Evolutionary conservation across 2,329 filamentous ascomycete species (phyloP).

Genomic region (Fusarium verrucosum): DNA sequence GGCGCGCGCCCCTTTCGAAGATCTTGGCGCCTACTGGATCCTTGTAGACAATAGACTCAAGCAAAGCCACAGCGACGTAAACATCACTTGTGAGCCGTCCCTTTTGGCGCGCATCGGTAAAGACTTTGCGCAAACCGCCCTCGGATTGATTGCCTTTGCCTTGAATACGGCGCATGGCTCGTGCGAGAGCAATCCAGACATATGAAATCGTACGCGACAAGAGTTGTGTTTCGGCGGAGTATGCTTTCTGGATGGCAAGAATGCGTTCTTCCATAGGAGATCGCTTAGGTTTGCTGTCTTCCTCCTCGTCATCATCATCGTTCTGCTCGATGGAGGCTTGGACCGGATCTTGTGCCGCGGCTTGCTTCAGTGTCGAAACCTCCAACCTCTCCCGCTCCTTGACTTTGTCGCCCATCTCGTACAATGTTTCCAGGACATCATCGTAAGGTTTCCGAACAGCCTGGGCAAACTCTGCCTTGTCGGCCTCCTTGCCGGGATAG

Average conservation of each 20-base stretch:
- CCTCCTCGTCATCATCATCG: conserved; percentile 64
- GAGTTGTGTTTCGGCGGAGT: conserved; percentile 75
- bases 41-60: conserved; percentile 96
- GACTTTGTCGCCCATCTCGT: conserved; percentile 80
- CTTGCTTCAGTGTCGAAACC: conserved; percentile 65
- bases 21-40: conserved; percentile 93
- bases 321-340: conserved; percentile 55
- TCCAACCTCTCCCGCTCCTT: conserved; percentile 70
- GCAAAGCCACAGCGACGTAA: conserved; percentile 90
- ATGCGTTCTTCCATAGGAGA: conserved; percentile 73
- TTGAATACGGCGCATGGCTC: conserved; percentile 92
- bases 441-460: conserved; percentile 86
- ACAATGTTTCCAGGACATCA: conserved; percentile 84
- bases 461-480: conserved; percentile 78
- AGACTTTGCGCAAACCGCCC: conserved; percentile 88
- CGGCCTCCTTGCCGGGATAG: conserved; percentile 78
- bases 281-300: conserved; percentile 52
- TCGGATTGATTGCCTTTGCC: conserved; percentile 73
- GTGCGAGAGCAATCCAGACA: conserved; percentile 93
- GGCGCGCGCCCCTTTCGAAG: conserved; percentile 89
- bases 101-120: conserved; percentile 85
- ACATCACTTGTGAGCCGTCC: conserved; percentile 93
- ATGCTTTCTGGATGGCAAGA: conserved; percentile 70
- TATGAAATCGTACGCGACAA: conserved; percentile 89
- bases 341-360: conserved; percentile 52